A percentile compares a stretch with the other conserved stretches of the same genome.
These are phyloP conservation scores for Candida buenavistaensis DNA, from an alignment of 1,139 yeast species.

Conservation along the genomic window DNA sequence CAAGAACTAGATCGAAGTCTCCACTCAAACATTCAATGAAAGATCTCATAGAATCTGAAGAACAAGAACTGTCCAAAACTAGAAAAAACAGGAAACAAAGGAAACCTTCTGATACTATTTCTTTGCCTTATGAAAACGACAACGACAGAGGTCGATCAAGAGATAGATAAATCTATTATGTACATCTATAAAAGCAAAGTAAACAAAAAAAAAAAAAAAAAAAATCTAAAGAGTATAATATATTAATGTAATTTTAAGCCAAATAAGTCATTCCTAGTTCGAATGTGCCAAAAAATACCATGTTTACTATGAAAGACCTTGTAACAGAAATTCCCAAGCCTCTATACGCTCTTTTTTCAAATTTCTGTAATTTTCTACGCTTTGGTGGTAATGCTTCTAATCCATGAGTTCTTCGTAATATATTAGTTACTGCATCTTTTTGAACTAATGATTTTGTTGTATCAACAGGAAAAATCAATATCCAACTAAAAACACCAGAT, in stretches of 20 bases:
- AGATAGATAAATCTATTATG: constrained; percentile 4
- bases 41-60: constrained; percentile 24
- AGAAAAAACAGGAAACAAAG: constrained; percentile 14
- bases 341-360: constrained; percentile 58
- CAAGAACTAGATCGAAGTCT: constrained; percentile 43
- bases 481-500: constrained; percentile 76
- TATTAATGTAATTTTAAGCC: constrained; percentile 10
- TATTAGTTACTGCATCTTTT: constrained; percentile 67
- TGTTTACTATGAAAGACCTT: constrained; percentile 70
- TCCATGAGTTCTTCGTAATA: constrained; percentile 53
- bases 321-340: constrained; percentile 76
- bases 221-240: not conserved
- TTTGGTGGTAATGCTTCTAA: constrained; percentile 32
- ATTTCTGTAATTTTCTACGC: constrained; percentile 31
- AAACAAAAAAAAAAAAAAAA: constrained; percentile 1
- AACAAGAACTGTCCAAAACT: constrained; percentile 16
- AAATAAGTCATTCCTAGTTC: constrained; percentile 62
- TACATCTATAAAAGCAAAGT: not conserved
- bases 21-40: constrained; percentile 37
- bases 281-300: constrained; percentile 72
- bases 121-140: constrained; percentile 11
- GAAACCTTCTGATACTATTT: constrained; percentile 7
- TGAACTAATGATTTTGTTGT: constrained; percentile 76
- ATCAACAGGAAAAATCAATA: constrained; percentile 74
- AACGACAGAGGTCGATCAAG: constrained; percentile 15